A percentile compares a stretch with the other conserved stretches of the same genome.
Evolutionary conservation across 2,329 filamentous ascomycete species (phyloP).

Genomic region (Colletotrichum endophyticum): DNA sequence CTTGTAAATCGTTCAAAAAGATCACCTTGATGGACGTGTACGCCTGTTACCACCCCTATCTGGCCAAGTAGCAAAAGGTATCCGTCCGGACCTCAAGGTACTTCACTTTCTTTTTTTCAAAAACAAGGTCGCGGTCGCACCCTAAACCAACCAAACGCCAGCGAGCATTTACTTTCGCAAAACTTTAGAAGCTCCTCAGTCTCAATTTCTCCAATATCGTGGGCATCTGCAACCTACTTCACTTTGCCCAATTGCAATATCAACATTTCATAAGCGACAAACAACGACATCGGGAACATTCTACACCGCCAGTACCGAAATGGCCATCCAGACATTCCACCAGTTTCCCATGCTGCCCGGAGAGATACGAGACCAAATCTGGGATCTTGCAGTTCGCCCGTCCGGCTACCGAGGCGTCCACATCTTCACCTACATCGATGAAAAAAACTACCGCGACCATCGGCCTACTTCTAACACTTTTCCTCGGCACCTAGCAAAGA

Average conservation of each 20-base stretch:
- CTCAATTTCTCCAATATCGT: neutral
- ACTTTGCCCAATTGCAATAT: neutral
- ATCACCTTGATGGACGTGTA: neutral
- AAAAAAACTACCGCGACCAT: fast-evolving
- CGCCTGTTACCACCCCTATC: neutral
- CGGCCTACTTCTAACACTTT: neutral
- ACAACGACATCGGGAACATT: neutral
- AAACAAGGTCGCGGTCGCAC: neutral
- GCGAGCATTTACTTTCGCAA: neutral
- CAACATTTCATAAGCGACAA: neutral
- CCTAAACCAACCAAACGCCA: neutral
- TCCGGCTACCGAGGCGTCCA: neutral
- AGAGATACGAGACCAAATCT: neutral
- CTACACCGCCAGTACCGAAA: neutral
- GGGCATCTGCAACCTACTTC: neutral
- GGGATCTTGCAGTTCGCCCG: neutral
- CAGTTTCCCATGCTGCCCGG: neutral
- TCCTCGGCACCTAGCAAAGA: neutral
- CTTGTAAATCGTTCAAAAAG: neutral
- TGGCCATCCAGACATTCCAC: neutral
- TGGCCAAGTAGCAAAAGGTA: neutral
- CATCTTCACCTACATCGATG: neutral
- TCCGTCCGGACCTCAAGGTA: neutral
- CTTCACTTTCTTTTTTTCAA: neutral
- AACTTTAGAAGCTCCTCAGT: neutral